These are phyloP conservation scores for Funneliformis caledonium DNA, from an alignment of 371 early-diverging fungal genomes.

Conservation along the genomic window DNA sequence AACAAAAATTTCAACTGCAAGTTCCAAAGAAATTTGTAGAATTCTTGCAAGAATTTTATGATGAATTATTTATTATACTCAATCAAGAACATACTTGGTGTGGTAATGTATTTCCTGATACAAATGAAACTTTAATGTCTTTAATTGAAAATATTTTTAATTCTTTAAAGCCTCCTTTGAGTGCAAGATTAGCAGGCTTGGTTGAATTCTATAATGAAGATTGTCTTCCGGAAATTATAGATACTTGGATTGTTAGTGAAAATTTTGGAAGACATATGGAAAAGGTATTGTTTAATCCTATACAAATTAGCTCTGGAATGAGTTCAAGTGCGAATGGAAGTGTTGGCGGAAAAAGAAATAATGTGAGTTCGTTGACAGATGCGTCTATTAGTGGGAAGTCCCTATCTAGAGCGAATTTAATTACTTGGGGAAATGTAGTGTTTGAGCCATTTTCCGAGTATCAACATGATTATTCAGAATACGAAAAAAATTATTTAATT, in stretches of 20 bases:
- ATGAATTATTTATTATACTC: conserved; percentile 55
- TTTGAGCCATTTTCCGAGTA: conserved; percentile 66
- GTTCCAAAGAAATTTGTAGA: conserved; percentile 47
- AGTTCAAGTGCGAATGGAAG: not conserved
- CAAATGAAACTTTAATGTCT: conserved; percentile 54
- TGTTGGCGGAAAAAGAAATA: not conserved
- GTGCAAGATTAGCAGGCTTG: conserved; percentile 44
- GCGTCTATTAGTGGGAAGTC: not conserved
- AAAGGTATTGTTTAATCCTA: conserved; percentile 55
- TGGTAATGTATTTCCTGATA: conserved; percentile 63
- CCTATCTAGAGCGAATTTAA: conserved; percentile 42
- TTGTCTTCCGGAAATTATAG: conserved; percentile 49
- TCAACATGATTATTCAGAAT: conserved; percentile 64
- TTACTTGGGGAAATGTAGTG: conserved; percentile 58
- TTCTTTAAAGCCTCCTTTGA: conserved; percentile 63
- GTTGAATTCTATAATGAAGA: conserved; percentile 48
- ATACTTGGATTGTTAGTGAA: conserved; percentile 57
- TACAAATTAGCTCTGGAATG: conserved; percentile 36
- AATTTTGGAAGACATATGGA: conserved; percentile 61
- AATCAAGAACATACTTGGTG: conserved; percentile 69
- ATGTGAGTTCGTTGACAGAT: not conserved
- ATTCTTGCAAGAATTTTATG: conserved; percentile 55
- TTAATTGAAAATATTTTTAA: conserved; percentile 60
- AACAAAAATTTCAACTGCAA: conserved; percentile 37
- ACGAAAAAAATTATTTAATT: conserved; percentile 55